Percentiles rank a stretch among this genome's conserved stretches.
These are phyloP conservation scores for Colletotrichum tamarilloi DNA, from an alignment of 2,329 filamentous ascomycete species.

Conservation along the genomic window DNA sequence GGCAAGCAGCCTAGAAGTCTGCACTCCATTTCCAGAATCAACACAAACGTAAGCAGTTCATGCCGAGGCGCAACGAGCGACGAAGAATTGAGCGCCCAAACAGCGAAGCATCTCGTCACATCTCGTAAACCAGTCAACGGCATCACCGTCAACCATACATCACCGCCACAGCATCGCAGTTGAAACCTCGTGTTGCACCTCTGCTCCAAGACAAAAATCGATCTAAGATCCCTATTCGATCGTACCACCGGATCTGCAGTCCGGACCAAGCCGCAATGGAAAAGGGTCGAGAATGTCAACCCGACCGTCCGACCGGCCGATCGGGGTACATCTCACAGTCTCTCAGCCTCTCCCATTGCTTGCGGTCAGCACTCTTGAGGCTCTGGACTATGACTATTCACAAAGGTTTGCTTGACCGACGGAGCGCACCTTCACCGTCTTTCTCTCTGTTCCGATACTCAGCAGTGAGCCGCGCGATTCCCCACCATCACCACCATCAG, in stretches of 20 bases:
- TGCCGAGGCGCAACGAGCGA: not conserved
- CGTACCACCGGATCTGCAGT: not conserved
- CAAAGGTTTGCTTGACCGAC: conserved; percentile 2
- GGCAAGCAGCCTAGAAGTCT: not conserved
- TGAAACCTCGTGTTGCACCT: not conserved
- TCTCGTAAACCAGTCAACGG: not conserved
- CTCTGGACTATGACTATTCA: not conserved
- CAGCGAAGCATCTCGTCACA: not conserved
- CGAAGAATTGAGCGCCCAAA: not conserved
- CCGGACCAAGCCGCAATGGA: not conserved
- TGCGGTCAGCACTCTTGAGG: not conserved
- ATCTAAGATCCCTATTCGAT: not conserved
- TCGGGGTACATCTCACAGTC: not conserved
- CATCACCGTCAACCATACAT: not conserved
- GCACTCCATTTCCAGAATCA: not conserved
- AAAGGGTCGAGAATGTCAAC: not conserved
- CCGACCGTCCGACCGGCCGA: not conserved
- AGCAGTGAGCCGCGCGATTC: not conserved
- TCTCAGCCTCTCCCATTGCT: not conserved
- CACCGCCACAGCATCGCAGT: not conserved
- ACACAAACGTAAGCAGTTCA: not conserved
- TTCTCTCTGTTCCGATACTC: not conserved
- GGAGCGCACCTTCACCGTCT: not conserved
- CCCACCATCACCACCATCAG: not conserved
- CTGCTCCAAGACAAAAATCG: not conserved